Conservation (phyloP, 495 filamentous ascomycete species). For the Cetradonia linearis region DNA sequence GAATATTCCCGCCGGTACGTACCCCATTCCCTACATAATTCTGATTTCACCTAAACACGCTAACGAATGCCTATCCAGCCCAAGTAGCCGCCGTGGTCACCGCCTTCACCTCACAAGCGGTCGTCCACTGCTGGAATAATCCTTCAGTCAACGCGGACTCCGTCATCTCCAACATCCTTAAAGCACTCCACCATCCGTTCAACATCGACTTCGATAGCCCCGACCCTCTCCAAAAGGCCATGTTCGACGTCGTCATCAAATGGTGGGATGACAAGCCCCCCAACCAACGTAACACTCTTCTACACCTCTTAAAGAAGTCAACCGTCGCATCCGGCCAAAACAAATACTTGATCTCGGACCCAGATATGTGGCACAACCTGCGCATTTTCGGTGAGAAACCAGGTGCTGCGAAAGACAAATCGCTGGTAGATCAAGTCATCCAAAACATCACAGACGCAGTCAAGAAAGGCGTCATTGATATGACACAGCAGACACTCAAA, state of each 20-base stretch:
- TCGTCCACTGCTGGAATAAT: neutral
- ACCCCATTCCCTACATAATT: neutral
- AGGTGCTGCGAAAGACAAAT: neutral
- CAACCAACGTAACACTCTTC: neutral
- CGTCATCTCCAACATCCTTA: neutral
- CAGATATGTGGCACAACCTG: neutral
- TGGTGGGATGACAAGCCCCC: neutral
- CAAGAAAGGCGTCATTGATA: neutral
- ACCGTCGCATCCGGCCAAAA: neutral
- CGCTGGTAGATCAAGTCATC: neutral
- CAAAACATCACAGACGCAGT: neutral
- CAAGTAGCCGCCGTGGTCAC: neutral
- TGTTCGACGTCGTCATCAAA: neutral
- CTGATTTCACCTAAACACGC: neutral
- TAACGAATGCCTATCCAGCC: neutral
- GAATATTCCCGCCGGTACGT: constrained; percentile 1
- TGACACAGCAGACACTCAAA: neutral
- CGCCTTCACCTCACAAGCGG: neutral
- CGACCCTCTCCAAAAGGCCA: neutral
- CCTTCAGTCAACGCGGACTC: neutral
- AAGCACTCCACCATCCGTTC: constrained; percentile 7
- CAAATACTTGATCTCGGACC: neutral
- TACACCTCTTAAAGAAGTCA: neutral
- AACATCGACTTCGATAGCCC: neutral
- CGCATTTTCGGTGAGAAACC: neutral